Conservation (phyloP, 768 basidiomycete genomes). For the Termitomyces sp. region DNA sequence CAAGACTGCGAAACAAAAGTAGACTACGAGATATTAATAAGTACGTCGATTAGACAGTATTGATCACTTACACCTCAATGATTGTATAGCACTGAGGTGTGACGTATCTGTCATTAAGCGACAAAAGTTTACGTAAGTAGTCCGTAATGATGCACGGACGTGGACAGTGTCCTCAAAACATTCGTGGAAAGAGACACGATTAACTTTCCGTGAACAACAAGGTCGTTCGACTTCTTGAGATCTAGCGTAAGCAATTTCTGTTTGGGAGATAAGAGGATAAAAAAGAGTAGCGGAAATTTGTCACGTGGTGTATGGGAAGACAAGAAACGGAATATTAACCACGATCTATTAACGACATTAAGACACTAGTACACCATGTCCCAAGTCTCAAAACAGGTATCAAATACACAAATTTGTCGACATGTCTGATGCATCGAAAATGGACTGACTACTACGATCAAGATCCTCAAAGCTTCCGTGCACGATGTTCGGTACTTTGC, state of each 20-base stretch:
- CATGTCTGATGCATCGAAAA: not conserved
- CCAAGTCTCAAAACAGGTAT: not conserved
- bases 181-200: constrained; percentile 96
- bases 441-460: not conserved
- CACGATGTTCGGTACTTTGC: constrained; percentile 82
- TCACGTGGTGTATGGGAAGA: too few relatives aligned
- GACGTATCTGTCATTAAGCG: too few relatives aligned
- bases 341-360: not conserved
- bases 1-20: too few relatives aligned
- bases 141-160: too few relatives aligned
- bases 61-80: too few relatives aligned
- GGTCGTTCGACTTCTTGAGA: constrained; percentile 97
- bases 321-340: too few relatives aligned
- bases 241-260: constrained; percentile 97
- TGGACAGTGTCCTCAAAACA: too few relatives aligned
- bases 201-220: constrained; percentile 95
- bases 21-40: too few relatives aligned
- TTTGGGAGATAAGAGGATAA: constrained; percentile 8
- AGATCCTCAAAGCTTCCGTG: constrained; percentile 65
- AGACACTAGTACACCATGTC: not conserved
- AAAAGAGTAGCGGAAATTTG: too few relatives aligned
- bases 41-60: too few relatives aligned
- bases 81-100: too few relatives aligned
- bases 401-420: not conserved
- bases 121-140: too few relatives aligned